Percentiles rank a stretch among this genome's conserved stretches.
These are phyloP conservation scores for Epicoccum nigrum DNA, from an alignment of 2,329 filamentous ascomycete genomes.

Conservation along the genomic window DNA sequence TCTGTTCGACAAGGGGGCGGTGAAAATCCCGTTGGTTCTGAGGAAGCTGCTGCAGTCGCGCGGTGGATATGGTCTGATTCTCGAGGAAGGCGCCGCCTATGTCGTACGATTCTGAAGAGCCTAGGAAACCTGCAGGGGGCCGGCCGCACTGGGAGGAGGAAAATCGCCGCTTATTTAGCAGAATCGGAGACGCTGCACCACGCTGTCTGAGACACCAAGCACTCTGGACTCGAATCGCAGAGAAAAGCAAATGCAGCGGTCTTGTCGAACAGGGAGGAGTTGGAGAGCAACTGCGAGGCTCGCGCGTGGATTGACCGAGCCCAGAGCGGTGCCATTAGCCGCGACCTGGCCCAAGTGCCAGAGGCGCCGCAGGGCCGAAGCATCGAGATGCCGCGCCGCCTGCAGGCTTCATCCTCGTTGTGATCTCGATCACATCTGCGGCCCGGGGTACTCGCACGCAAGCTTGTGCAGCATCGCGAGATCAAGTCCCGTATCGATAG, in stretches of 20 bases:
- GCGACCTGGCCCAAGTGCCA: constrained; percentile 1
- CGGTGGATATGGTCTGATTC: constrained; percentile 13
- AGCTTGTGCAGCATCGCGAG: not conserved
- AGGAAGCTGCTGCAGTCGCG: constrained; percentile 9
- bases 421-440: not conserved
- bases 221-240: not conserved
- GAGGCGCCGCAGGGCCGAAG: constrained; percentile 4
- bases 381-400: not conserved
- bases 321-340: constrained; percentile 6
- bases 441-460: not conserved
- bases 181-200: not conserved
- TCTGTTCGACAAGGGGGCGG: constrained; percentile 8
- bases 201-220: constrained; percentile 2
- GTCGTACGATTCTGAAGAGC: constrained; percentile 12
- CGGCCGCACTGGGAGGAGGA: not conserved
- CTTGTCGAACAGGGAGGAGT: constrained; percentile 5
- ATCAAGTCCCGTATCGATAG: constrained; percentile 1
- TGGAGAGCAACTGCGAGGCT: not conserved
- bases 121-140: not conserved
- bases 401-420: constrained; percentile 12
- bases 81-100: constrained; percentile 3
- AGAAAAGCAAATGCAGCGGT: not conserved
- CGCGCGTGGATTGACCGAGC: constrained; percentile 10
- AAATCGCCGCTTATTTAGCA: not conserved
- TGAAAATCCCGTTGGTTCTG: not conserved